A percentile compares a stretch with the other conserved stretches of the same genome.
Evolutionary conservation across 352 stramenopile species (phyloP).

Genomic region (Plasmopara halstedii): DNA sequence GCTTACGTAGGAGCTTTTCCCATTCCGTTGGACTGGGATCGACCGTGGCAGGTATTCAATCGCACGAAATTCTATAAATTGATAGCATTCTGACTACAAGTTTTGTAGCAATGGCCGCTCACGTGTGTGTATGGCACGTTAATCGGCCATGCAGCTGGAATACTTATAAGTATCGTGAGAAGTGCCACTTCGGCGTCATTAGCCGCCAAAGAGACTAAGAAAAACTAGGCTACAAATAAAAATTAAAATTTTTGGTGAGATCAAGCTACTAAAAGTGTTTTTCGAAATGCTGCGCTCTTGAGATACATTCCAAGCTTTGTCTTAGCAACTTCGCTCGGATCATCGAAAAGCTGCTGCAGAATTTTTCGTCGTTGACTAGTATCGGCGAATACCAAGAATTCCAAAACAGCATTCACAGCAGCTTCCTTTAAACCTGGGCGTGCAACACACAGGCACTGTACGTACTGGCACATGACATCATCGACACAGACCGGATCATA

Average conservation of each 20-base stretch:
- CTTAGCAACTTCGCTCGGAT: constrained; percentile 70
- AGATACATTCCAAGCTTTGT: constrained; percentile 62
- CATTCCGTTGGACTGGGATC: constrained; percentile 84
- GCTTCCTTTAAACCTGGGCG: constrained; percentile 52
- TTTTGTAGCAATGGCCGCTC: constrained; percentile 71
- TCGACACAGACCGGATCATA: constrained; percentile 33
- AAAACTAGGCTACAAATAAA: constrained; percentile 10
- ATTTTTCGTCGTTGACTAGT: constrained; percentile 38
- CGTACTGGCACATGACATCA: constrained; percentile 33
- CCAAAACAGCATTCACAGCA: constrained; percentile 49
- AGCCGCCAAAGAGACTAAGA: constrained; percentile 11
- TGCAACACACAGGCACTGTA: constrained; percentile 37
- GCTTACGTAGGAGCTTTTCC: constrained; percentile 67
- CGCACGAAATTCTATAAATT: too few relatives aligned
- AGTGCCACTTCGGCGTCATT: constrained; percentile 5
- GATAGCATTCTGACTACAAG: background rate
- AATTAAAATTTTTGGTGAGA: too few relatives aligned
- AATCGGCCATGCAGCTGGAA: constrained; percentile 35
- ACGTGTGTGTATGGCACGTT: constrained; percentile 74
- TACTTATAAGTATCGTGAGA: constrained; percentile 21
- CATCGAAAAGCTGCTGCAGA: constrained; percentile 59
- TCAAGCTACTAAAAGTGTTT: constrained; percentile 22
- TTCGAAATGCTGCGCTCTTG: constrained; percentile 63
- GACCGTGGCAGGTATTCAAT: constrained; percentile 69
- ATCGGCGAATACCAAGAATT: constrained; percentile 60